These are phyloP conservation scores for Fusarium denticulatum DNA, from an alignment of 2,329 filamentous ascomycete species.

Conservation along the genomic window DNA sequence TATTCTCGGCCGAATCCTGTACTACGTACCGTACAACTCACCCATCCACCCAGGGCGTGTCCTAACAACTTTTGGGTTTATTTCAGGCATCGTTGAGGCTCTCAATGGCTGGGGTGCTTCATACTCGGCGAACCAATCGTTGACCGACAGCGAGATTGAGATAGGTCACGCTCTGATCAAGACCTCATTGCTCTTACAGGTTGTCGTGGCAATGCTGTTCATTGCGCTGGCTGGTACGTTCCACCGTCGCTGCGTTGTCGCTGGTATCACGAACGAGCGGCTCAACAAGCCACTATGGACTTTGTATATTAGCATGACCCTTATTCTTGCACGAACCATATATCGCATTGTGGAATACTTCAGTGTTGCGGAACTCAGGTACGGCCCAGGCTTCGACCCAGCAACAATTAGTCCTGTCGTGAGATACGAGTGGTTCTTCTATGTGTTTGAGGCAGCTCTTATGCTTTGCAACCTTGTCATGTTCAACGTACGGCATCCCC, in stretches of 20 bases:
- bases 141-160: slow-evolving; percentile 51
- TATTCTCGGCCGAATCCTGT: slow-evolving; percentile 67
- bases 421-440: slow-evolving; percentile 69
- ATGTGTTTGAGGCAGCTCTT: slow-evolving; percentile 63
- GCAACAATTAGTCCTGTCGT: slow-evolving; percentile 55
- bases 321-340: slow-evolving; percentile 65
- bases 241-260: slow-evolving; percentile 55
- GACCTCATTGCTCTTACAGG: slow-evolving; percentile 63
- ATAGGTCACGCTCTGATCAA: slow-evolving; percentile 60
- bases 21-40: slow-evolving; percentile 65
- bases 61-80: slow-evolving; percentile 56
- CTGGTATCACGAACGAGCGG: slow-evolving; percentile 47
- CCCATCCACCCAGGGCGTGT: slow-evolving; percentile 60
- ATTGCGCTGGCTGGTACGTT: slow-evolving; percentile 59
- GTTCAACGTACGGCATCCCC: slow-evolving; percentile 62
- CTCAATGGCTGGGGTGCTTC: slow-evolving; percentile 59
- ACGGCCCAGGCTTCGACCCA: slow-evolving; percentile 51
- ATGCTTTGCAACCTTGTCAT: slow-evolving; percentile 63
- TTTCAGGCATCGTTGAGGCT: slow-evolving; percentile 60
- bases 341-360: slow-evolving; percentile 70
- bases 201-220: slow-evolving; percentile 62
- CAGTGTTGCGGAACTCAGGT: slow-evolving; percentile 54
- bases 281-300: slow-evolving; percentile 54
- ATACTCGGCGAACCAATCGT: slow-evolving; percentile 57
- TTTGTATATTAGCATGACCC: slow-evolving; percentile 60